phyloP scores from a whole-genome alignment of 2,329 filamentous ascomycete genomes.

The Fusarium sacchari region DNA sequence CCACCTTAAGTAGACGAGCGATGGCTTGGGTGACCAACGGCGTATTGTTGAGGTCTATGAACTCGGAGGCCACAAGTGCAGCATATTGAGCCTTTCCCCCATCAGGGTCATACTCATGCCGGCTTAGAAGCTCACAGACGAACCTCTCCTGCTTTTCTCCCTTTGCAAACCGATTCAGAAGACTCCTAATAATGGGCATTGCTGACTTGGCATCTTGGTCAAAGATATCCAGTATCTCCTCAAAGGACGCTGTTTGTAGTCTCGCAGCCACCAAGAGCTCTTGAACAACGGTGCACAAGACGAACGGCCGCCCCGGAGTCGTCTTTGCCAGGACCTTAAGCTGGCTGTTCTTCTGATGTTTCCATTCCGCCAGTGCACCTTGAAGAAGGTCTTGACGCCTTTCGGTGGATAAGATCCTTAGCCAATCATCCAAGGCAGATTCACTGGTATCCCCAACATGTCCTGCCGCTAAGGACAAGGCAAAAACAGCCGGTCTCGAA shows the following conservation, averaged over 20 bases:
- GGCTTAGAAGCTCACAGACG: neutral
- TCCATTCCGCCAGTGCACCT: neutral
- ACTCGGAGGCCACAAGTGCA: neutral
- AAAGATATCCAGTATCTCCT: neutral
- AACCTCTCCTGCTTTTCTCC: neutral
- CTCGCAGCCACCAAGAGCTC: neutral
- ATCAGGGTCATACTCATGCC: neutral
- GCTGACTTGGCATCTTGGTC: neutral
- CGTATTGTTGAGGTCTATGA: neutral
- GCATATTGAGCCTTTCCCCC: neutral
- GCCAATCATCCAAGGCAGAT: neutral
- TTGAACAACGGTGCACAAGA: neutral
- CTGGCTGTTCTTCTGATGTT: rapidly evolving
- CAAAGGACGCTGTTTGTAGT: neutral
- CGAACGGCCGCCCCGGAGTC: neutral
- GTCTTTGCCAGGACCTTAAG: rapidly evolving
- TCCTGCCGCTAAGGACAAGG: neutral
- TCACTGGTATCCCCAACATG: neutral
- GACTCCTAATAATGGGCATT: neutral
- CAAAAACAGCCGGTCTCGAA: neutral
- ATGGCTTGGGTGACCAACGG: neutral
- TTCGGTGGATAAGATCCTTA: neutral
- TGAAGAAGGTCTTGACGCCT: neutral
- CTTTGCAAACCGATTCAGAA: neutral
- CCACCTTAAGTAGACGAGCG: neutral